Percentiles rank a stretch among this genome's conserved stretches.
Evolutionary conservation across 1,139 yeast genomes (phyloP).

Genomic region (Geotrichum phurueaensis): DNA sequence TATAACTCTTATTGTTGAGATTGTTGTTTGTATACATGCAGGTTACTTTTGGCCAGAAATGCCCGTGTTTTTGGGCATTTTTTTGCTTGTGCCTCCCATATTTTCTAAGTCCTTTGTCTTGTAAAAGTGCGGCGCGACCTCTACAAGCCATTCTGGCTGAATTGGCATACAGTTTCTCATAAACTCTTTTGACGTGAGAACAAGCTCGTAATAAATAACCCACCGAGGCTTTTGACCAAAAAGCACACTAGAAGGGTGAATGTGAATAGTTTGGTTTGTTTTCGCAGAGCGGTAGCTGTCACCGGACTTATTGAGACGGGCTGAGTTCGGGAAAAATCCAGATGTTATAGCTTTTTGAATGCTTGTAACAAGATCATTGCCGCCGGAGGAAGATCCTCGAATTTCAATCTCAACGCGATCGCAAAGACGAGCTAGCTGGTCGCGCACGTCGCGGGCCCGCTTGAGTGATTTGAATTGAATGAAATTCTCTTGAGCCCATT

Average conservation of each 20-base stretch:
- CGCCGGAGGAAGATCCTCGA: conserved; percentile 24
- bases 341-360: conserved; percentile 66
- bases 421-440: conserved; percentile 62
- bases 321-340: conserved; percentile 81
- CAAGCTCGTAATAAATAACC: conserved; percentile 76
- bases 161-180: conserved; percentile 81
- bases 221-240: conserved; percentile 57
- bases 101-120: conserved; percentile 25
- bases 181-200: conserved; percentile 79
- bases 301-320: conserved; percentile 63
- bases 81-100: conserved; percentile 18
- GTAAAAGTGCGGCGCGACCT: conserved; percentile 60
- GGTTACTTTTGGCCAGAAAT: not conserved
- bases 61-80: conserved; percentile 18
- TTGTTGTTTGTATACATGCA: not conserved
- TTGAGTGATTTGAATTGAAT: conserved; percentile 67
- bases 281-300: conserved; percentile 61
- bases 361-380: conserved; percentile 26
- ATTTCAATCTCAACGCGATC: conserved; percentile 49
- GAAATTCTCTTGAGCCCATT: conserved; percentile 86
- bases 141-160: conserved; percentile 57
- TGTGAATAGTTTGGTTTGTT: conserved; percentile 57
- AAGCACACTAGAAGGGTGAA: conserved; percentile 79
- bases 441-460: conserved; percentile 66
- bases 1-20: not conserved